Evolutionary conservation across 495 filamentous ascomycete species (phyloP), one percentile per base, ranked within the genome.

Genomic region (Ascobolus immersus): DNA sequence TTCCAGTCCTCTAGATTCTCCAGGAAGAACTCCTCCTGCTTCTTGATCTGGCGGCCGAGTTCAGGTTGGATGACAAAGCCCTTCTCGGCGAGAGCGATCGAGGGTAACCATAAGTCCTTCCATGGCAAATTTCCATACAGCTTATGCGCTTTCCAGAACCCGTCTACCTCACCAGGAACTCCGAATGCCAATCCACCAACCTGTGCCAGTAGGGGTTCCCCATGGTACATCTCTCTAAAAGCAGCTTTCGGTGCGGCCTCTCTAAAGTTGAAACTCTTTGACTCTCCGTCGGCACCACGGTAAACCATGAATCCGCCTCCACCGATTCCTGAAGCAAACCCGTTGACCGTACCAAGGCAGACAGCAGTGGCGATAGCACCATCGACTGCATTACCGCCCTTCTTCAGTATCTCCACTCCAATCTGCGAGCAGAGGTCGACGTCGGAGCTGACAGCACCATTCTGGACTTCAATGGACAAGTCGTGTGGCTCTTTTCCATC

Each of bases 291-390:
- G 7, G 29, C 28, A 12, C 34, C 39, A 20, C 45, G 38, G 26
- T 40, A 36, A 9, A 49, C 47, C 42, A 48, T 41, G 32, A 49
- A 49, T 14, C 47, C 47, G 8, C 47, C 47, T 9, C 47, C 47
- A 18, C 47, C 47, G 12, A 49, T 29, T 11, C 47, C 47, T 18
- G 37, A 42, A 4, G 47, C 36, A 33, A 49, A 49, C 28, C 38
- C 43, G 23, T 49, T 49, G 32, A 49, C 28, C 1, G 35, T 42
- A 4, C 47, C 47, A 17, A 49, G 45, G 29, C 47, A 49, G 18
- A 32, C 39, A 6, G 26, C 45, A 10, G 47, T 45, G 15, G 35
- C 47, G 22, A 49, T 49, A 17, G 37, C 42, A 7, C 45, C 42
- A 35, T 49, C 47, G 10, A 49, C 33, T 2, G 47, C 46, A 29